Base-by-base conservation (phyloP, 768 basidiomycete genomes). In the Tulasnella sp. region DNA sequence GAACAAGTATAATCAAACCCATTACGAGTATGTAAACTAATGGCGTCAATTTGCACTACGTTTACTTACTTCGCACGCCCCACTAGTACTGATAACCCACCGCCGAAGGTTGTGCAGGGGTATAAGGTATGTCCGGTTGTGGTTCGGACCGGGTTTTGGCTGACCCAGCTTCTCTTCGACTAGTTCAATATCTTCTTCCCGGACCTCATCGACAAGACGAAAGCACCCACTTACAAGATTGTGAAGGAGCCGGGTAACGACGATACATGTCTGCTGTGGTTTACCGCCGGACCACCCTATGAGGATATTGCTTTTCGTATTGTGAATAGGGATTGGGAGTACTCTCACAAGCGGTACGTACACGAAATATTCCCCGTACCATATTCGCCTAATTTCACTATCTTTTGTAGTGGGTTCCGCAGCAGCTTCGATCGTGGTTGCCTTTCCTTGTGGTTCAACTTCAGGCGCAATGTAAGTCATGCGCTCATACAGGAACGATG, bases 1-100 rank as follows among this genome's bases (percentile, higher is more conserved):
- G 96, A 98, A 95, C 77, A 98, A 97, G 76, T 99, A 98, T 72
- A 98, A 98, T 71, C 95, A 98, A 71, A 98, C 96, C 3, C 96
- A 98, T 74, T 99, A 98, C 72, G 96, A 97, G 91, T 95, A 75
- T 64, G 88, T 79, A 21, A 58, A 45, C 17, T 43, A 29, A 0
- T 23, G 21, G 11, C 42, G 59, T 38, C 60, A 51, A 51, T 49
- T 15, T 63, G 21, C 47, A 60, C 10, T 4, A 21, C 4, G 19
- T 38, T 38, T 38, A 7, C 19, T 11, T 47, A 51, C 42, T 49
- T 15, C 48, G 71, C 56, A 70, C 51, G 19, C 23, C 26, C 51
- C 60, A 51, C 9, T 65, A 95, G 93, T 69, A 88, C 90, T 65
- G 96, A 98, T 68, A 99, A 99, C 70, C 96, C 96, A 47, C 96